Evolutionary conservation across 176 grass and related monocot species (phyloP), one percentile per base, ranked within the genome.

Genomic region (Zizania latifolia): DNA sequence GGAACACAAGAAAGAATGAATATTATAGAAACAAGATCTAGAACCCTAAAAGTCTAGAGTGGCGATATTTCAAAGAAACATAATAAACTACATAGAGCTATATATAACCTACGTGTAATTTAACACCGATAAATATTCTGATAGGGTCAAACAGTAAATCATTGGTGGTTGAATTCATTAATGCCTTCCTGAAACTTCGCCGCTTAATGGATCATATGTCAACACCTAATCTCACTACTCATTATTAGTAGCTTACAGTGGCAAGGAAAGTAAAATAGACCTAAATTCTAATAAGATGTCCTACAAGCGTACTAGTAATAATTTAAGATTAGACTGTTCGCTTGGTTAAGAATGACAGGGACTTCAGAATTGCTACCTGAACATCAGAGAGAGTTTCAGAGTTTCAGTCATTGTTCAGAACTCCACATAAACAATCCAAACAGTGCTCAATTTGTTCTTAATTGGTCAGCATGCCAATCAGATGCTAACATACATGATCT

Each of bases 151-250:
- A 26, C 27, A 55, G 32, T 59, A 78, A 72, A 87, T 82, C 23
- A 83, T 78, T 74, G 80, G 61, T 61, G 61, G 1, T 33, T 61
- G 16, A 28, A 14, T 62, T 22, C 68, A 83, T 83, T 36, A 83
- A 87, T 74, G 79, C 51, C 12, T 58, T n/a, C 85, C 85, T 40
- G 85, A 87, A 87, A 78, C 85, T 82, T 72, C 85, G 80, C 85
- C 75, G 85, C 74, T 79, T 74, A 38, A 87, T 83, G 53, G 74
- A 83, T 7, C 68, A 64, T 30, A 54, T 65, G 80, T 74, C 80
- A 88, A 88, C 86, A 69, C 62, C 80, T 74, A 79, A 74, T 74
- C 80, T 50, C 68, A 46, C 68, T 70, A 31, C 50, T 72, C 38
- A 71, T 68, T 82, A 40, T 67, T 39, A 76, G 19, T 61, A 48